Base-by-base conservation (phyloP, 257 asterid species). In the Fraxinus anomala region DNA sequence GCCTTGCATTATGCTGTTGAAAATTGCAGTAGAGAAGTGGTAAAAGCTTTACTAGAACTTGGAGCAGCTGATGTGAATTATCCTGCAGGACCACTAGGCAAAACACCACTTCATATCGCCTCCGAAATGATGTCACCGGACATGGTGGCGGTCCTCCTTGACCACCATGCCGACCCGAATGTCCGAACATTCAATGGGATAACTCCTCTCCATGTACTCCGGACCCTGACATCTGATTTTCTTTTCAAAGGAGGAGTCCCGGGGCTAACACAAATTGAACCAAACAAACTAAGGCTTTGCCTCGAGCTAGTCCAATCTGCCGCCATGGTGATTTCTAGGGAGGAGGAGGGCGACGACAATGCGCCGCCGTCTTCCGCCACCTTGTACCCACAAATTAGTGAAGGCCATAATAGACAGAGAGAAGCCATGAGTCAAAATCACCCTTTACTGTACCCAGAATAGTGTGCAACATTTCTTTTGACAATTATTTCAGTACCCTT, bases 71-170 rank as follows among this genome's bases (percentile, higher is more conserved):
- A 94, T 26, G 98, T 92, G 0, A 91, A 94, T 81, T 94, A 75
- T 83, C 97, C 95, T 0, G 97, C 97, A 0, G 98, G 97, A 0
- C 97, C 97, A 0, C 89, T 94, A 0, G 95, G 97, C 19, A 89
- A 90, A 74, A 89, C 94, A 24, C 94, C 98, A 8, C 97, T 94
- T 8, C 98, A 94, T 77, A 65, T 92, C 2, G 97, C 97, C 0
- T 91, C 98, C 0, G 98, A 94, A 77, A 94, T 94, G 98, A 97
- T 94, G 65, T 94, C 98, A 0, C 97, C 98, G 14, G 98, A 94
- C 82, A 94, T 94, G 98, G 97, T 94, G 65, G 94, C 98, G 2
- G 98, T 94, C 40, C 85, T 94, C 8, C 89, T 94, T 3, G 98
- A 94, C 87, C 98, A 94, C 84, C 98, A 94, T 73, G 98, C 98